Conservation (phyloP, 306 rosid species). For the Vachellia collinsii region DNA sequence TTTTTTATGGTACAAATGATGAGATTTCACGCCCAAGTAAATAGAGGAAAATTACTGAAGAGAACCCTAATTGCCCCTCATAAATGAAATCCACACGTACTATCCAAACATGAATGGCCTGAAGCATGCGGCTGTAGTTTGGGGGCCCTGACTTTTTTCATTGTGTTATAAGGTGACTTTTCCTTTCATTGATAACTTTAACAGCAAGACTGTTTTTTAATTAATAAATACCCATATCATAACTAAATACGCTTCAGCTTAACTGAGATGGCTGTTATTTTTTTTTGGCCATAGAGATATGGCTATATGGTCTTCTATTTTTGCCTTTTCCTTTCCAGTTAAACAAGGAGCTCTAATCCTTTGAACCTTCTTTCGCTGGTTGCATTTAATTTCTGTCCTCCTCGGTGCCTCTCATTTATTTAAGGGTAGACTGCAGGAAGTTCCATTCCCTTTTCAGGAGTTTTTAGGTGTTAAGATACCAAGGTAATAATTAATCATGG, state of each 20-base stretch:
- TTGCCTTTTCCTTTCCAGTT: background rate
- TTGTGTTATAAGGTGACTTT: background rate
- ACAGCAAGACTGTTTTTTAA: background rate
- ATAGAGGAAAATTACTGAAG: background rate
- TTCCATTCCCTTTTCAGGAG: background rate
- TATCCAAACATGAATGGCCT: background rate
- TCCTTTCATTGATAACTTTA: background rate
- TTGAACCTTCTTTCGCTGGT: background rate
- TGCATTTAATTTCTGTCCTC: background rate
- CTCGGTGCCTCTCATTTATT: background rate
- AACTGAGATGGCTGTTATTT: background rate
- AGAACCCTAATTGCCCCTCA: background rate
- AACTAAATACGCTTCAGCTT: background rate
- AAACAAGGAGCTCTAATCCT: background rate
- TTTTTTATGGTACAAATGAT: background rate
- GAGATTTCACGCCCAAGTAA: background rate
- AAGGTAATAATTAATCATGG: background rate
- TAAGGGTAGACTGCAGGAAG: background rate
- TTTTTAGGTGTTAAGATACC: background rate
- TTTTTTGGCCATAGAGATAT: background rate
- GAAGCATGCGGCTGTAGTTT: background rate
- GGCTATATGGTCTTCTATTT: background rate
- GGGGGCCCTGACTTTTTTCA: background rate
- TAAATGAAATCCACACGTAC: background rate
- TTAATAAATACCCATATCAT: background rate